Base-by-base conservation (phyloP, 2,329 filamentous ascomycete species). In the Samsoniella hepiali region DNA sequence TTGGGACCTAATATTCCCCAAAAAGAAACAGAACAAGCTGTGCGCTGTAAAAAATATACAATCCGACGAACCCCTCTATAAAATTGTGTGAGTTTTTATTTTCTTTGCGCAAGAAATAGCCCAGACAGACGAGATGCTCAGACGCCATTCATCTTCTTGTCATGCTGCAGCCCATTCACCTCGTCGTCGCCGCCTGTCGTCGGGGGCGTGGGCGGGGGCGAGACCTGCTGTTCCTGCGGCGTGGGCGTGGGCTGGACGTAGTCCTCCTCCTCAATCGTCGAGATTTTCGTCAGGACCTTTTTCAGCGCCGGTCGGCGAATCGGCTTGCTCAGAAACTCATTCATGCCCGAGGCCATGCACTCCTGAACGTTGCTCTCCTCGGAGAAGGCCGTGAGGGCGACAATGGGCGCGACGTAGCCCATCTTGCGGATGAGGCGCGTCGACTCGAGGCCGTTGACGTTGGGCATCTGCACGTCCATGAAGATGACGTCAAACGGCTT, bases 391-490 rank as follows among this genome's bases (percentile, higher is more conserved):
- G 93, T 96, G 53, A 97, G 78, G 0, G 93, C 93, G 13, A 97
- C 92, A 66, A 97, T 97, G 0, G 93, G 93, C 1, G 90, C 90
- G 13, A 84, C 87, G 76, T 95, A 97, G 1, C 93, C 93, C 79
- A 94, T 90, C 72, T 92, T 81, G 8, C 93, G 87, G 69, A 97
- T 97, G 34, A 96, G 80, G 8, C 90, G 85, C 1, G 93, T 97
- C 55, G 90, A 93, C 73, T 97, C 89, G 32, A 97, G 79, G 2
- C 93, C 93, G 71, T 97, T 93, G 15, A 97, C 83, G 67, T 95
- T 96, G 5, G 93, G 93, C 93, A 97, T 97, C 76, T 91, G 91
- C 11, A 97, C 89, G 70, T 97, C 93, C 93, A 97, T 97, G 72
- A 97, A 95, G 67, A 97, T 94, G 38, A 97, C 81, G 69, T 96